Base-by-base conservation (phyloP, 2,329 filamentous ascomycete species). In the Venturia nashicola region DNA sequence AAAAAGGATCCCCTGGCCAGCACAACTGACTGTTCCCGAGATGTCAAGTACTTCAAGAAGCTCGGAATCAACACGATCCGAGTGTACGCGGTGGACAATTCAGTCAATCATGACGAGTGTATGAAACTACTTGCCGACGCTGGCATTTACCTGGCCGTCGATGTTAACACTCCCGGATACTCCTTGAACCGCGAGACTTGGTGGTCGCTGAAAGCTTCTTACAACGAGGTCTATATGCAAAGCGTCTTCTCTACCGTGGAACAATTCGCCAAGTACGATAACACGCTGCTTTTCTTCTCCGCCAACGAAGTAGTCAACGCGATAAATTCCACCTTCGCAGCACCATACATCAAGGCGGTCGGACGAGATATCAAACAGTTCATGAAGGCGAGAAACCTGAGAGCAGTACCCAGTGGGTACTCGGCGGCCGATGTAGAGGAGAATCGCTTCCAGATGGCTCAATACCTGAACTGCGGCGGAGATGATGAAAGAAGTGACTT, bases 21-120 rank as follows among this genome's bases (percentile, higher is more conserved):
- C 70, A 72, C 79, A 27, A 76, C 76, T 3, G 77, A 81, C 71
- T 96, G 92, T 83, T 82, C 84, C 74, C 88, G 91, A 68, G 91
- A 96, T 72, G 88, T 96, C 69, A 77, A 78, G 61, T 81, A 90
- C 73, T 96, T 96, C 84, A 84, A 90, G 79, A 84, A 91, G 68
- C 82, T 97, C 61, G 91, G 91, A 60, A 80, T 96, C 77, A 97
- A 97, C 81, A 91, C 91, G 32, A 82, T 97, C 72, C 91, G 92
- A 76, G 89, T 96, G 66, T 97, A 96, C 82, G 90, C 88, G 18
- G 86, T 95, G 68, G 92, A 97, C 80, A 96, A 96, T 82, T 86
- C 86, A 61, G 78, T 81, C 70, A 77, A 87, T 75, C 92, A 97
- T 78, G 86, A 92, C 70, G 82, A 85, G 67, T 97, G 92, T 80